Evolutionary conservation across 768 basidiomycete genomes (phyloP), one percentile per base, ranked within the genome.

Genomic region (Psilocybe sp.): DNA sequence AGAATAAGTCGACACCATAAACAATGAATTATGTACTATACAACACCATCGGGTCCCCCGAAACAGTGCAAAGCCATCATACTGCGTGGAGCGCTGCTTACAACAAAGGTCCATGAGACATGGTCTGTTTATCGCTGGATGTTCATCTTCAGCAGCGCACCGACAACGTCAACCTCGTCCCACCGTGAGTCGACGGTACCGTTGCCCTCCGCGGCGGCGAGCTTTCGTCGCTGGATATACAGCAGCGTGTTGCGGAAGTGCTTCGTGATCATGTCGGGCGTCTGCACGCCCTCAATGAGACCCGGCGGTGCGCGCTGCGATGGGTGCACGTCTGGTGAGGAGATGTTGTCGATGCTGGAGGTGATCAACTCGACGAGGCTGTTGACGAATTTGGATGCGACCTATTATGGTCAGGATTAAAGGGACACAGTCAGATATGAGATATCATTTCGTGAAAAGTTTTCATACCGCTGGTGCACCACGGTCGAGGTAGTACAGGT

Each of bases 311-410:
- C 89, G 19, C 92, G 85, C 57, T 92, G 85, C 0, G 91, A 85
- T 0, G 93, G 90, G 60, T 96, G 92, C 2, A 93, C 82, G 62
- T 95, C 91, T 14, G 87, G 84, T 1, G 89, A 88, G 34, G 87
- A 80, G 59, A 98, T 91, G 54, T 81, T 84, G 71, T 99, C 97
- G 64, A 98, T 93, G 60, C 89, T 92, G 5, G 89, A 87, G 1
- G 92, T 91, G 67, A 99, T 95, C 15, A 98, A 79, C 60, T 98
- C 96, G 14, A 98, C 93, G 39, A 99, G 81, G 53, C 89, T 92
- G 68, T 96, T 98, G 54, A 98, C 87, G 60, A 96, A 98, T 73
- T 97, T 97, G 10, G 96, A 84, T 28, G 94, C 93, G 49, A 96
- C 78, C 92, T 95, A 50, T 13, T 3, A 50, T 33, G 31, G 38